Conservation (phyloP, 371 early-diverging fungal species). For the Choanephora cucurbitarum region DNA sequence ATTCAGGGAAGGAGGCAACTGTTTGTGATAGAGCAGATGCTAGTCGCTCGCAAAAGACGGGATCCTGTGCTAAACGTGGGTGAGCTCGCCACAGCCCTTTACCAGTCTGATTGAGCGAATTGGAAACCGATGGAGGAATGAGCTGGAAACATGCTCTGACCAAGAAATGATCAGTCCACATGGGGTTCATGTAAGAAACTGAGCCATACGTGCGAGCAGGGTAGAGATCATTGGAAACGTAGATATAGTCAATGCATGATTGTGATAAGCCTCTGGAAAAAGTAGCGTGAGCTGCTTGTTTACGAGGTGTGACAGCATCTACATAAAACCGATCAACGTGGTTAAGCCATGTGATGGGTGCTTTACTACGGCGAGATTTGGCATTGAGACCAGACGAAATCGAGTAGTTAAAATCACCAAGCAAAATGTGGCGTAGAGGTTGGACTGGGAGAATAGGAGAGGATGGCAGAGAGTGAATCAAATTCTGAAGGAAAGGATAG, state of each 20-base stretch:
- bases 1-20: neutral
- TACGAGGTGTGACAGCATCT: neutral
- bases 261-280: conserved; percentile 6
- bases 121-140: neutral
- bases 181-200: neutral
- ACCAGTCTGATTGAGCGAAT: conserved; percentile 1
- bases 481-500: neutral
- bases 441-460: neutral
- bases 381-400: neutral
- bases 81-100: conserved; percentile 21
- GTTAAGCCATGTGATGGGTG: conserved; percentile 6
- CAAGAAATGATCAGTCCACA: conserved; percentile 17
- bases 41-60: neutral
- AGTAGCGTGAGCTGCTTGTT: neutral
- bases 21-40: neutral
- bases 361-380: neutral
- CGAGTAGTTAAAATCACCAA: conserved; percentile 18
- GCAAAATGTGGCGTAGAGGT: conserved; percentile 3
- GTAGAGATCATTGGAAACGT: neutral
- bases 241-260: conserved; percentile 16
- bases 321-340: neutral
- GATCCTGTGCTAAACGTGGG: conserved; percentile 7
- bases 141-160: neutral
- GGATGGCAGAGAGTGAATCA: neutral
- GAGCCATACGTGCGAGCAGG: neutral